phyloP scores from a whole-genome alignment of 2,329 filamentous ascomycete genomes.

The Penicillium sp. region DNA sequence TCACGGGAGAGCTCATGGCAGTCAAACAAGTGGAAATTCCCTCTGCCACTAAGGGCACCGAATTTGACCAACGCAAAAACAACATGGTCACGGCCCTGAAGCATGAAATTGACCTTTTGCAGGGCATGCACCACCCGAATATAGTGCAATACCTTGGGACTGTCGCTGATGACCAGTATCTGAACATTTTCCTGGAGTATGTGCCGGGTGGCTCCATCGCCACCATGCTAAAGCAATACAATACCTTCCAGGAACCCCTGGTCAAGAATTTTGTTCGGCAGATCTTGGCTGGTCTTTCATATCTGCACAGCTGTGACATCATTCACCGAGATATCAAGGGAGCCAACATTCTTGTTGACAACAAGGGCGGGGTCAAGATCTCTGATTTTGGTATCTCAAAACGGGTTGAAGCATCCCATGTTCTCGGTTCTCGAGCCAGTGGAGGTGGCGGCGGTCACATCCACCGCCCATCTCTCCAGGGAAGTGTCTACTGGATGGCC shows the following conservation, averaged over 20 bases:
- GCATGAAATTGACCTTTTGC: slow-evolving; percentile 88
- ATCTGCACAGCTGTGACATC: slow-evolving; percentile 89
- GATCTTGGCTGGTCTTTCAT: slow-evolving; percentile 85
- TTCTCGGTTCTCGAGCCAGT: slow-evolving; percentile 51
- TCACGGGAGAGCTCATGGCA: slow-evolving; percentile 94
- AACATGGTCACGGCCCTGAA: slow-evolving; percentile 97
- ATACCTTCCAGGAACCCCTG: slow-evolving; percentile 84
- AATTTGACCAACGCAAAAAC: slow-evolving; percentile 86
- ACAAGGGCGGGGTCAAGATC: slow-evolving; percentile 98
- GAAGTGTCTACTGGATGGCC: slow-evolving; percentile 99
- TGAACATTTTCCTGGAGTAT: slow-evolving; percentile 99
- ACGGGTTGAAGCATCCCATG: slow-evolving; percentile 86
- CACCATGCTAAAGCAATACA: slow-evolving; percentile 98
- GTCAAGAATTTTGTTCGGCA: slow-evolving; percentile 96
- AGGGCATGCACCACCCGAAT: slow-evolving; percentile 90
- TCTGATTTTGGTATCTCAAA: slow-evolving; percentile 99
- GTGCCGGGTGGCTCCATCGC: slow-evolving; percentile 95
- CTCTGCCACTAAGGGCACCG: slow-evolving; percentile 66
- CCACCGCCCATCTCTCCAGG: slow-evolving; percentile 71
- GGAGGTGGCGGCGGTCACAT: slow-evolving; percentile 39
- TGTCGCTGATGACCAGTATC: slow-evolving; percentile 78
- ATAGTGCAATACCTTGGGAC: slow-evolving; percentile 98
- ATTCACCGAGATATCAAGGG: slow-evolving; percentile 99
- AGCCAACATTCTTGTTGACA: slow-evolving; percentile 96
- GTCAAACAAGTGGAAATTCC: slow-evolving; percentile 97